phyloP scores from a whole-genome alignment of 352 stramenopile genomes.

The Globisporangium paddicum region DNA sequence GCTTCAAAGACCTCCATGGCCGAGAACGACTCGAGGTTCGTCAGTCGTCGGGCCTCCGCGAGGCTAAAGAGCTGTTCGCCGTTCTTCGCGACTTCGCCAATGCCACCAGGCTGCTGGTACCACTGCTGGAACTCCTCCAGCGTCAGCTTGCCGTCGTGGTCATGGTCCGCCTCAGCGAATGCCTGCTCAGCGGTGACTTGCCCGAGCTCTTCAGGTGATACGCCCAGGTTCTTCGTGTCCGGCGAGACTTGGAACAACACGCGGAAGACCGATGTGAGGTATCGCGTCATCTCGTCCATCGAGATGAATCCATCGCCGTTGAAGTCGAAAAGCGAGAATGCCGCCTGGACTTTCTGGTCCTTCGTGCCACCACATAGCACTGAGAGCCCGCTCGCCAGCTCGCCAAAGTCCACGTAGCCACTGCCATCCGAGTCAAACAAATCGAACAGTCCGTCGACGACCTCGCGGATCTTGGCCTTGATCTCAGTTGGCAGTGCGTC shows the following conservation, averaged over 20 bases:
- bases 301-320: constrained; percentile 89
- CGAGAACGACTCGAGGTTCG: constrained; percentile 68
- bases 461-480: constrained; percentile 42
- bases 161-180: constrained; percentile 59
- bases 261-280: constrained; percentile 84
- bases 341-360: constrained; percentile 80
- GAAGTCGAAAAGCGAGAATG: constrained; percentile 86
- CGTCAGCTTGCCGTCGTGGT: constrained; percentile 72
- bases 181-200: constrained; percentile 76
- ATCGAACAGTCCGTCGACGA: constrained; percentile 72
- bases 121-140: constrained; percentile 85
- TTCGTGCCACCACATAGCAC: constrained; percentile 83
- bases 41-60: constrained; percentile 60
- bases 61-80: constrained; percentile 77
- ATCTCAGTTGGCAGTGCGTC: constrained; percentile 18
- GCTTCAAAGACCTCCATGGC: constrained; percentile 78
- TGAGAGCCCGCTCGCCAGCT: constrained; percentile 77
- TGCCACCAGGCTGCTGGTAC: constrained; percentile 72
- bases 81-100: constrained; percentile 73
- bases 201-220: constrained; percentile 76
- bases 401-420: constrained; percentile 76
- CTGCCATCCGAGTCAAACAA: constrained; percentile 76
- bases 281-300: constrained; percentile 82
- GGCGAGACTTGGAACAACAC: constrained; percentile 82
- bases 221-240: constrained; percentile 46